Conservation (phyloP, 352 stramenopile genomes). For the Pythium diclinum region DNA sequence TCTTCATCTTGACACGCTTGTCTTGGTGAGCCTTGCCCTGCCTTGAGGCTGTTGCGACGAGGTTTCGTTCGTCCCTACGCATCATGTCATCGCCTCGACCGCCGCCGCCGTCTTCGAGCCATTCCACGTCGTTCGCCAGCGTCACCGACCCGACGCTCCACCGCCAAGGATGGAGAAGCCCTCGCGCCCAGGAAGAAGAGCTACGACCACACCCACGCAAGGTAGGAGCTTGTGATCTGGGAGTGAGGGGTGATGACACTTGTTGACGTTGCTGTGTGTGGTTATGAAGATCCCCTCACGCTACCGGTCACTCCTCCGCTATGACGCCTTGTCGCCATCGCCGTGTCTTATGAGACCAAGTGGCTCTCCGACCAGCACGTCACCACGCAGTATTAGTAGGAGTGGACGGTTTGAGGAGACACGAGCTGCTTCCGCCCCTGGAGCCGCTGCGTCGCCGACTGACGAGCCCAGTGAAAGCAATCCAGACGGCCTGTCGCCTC, state of each 20-base stretch:
- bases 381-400: background rate
- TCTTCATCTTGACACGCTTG: background rate
- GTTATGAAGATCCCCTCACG: constrained; percentile 39
- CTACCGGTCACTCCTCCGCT: constrained; percentile 32
- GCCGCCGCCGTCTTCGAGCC: constrained; percentile 1
- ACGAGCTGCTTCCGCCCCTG: background rate
- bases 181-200: constrained; percentile 26
- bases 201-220: constrained; percentile 30
- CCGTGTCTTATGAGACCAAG: background rate
- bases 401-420: background rate
- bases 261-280: background rate
- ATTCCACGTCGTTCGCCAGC: constrained; percentile 42
- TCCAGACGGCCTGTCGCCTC: background rate
- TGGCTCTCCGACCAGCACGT: background rate
- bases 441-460: background rate
- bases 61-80: background rate
- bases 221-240: constrained; percentile 20
- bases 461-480: constrained; percentile 4
- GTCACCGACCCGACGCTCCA: constrained; percentile 59
- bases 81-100: constrained; percentile 16
- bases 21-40: background rate
- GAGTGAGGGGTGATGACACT: background rate
- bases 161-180: constrained; percentile 48
- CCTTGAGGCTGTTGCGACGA: too few species aligned
- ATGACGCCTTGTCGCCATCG: constrained; percentile 19